Conservation (phyloP, 345 rosid species). For the Eucalyptus polyanthemos region DNA sequence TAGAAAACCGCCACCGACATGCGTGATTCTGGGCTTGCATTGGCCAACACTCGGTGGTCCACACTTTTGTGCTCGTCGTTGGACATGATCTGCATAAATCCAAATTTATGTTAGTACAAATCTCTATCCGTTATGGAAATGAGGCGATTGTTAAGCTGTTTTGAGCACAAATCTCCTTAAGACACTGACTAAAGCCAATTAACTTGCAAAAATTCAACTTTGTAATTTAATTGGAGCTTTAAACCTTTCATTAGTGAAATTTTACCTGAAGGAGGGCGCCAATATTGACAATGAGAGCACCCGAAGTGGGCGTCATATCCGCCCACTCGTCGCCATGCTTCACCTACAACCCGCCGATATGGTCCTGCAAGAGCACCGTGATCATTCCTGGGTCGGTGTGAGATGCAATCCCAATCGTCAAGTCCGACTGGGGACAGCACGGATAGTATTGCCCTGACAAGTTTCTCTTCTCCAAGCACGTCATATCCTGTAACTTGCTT, state of each 20-base stretch:
- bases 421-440: constrained; percentile 40
- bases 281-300: constrained; percentile 33
- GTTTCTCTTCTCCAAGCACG: constrained; percentile 14
- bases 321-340: constrained; percentile 26
- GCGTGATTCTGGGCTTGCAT: constrained; percentile 6
- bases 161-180: neutral
- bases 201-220: neutral
- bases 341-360: constrained; percentile 31
- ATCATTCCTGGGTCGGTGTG: constrained; percentile 34
- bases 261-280: constrained; percentile 35
- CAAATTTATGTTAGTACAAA: neutral
- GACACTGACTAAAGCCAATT: neutral
- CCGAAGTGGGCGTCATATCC: constrained; percentile 23
- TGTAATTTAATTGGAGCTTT: neutral
- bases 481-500: constrained; percentile 9
- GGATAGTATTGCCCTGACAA: constrained; percentile 37
- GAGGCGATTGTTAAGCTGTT: neutral
- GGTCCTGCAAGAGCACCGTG: constrained; percentile 28
- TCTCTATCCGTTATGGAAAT: neutral
- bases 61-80: neutral
- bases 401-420: constrained; percentile 21
- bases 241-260: neutral
- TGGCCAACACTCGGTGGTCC: constrained; percentile 33
- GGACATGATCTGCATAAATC: neutral
- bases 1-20: constrained; percentile 22